Conservation (phyloP, 495 filamentous ascomycete species). For the Penicillium silybi region DNA sequence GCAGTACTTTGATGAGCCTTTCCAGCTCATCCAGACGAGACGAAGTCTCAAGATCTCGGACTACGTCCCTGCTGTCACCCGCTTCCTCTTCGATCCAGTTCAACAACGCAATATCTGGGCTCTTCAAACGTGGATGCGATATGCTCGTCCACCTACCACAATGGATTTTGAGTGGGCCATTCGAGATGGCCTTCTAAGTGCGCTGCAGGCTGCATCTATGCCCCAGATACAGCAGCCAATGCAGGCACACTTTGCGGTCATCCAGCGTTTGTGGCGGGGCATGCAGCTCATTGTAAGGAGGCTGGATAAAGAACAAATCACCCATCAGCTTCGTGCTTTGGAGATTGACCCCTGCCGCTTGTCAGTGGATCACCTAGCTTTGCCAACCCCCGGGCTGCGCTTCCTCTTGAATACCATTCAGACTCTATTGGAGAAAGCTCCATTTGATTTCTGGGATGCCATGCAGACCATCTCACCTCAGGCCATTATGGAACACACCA, state of each 20-base stretch:
- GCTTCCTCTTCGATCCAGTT: slow-evolving; percentile 71
- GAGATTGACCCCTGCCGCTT: slow-evolving; percentile 75
- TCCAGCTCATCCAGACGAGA: slow-evolving; percentile 69
- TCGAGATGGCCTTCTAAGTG: slow-evolving; percentile 55
- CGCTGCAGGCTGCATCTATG: slow-evolving; percentile 35
- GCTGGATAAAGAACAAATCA: slow-evolving; percentile 70
- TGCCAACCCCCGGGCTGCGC: slow-evolving; percentile 55
- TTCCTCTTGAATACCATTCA: slow-evolving; percentile 63
- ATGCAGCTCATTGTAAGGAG: slow-evolving; percentile 64
- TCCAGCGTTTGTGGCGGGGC: slow-evolving; percentile 71
- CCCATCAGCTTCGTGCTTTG: slow-evolving; percentile 71
- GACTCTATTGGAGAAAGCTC: slow-evolving; percentile 64
- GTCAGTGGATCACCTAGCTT: slow-evolving; percentile 67
- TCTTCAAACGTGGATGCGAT: slow-evolving; percentile 58
- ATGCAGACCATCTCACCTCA: slow-evolving; percentile 73
- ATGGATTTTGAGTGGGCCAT: slow-evolving; percentile 83
- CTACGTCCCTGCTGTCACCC: slow-evolving; percentile 72
- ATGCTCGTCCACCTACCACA: slow-evolving; percentile 51
- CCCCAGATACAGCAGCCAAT: slow-evolving; percentile 38
- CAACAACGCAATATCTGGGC: slow-evolving; percentile 63
- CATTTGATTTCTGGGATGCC: slow-evolving; percentile 80
- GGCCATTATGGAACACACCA: slow-evolving; percentile 69
- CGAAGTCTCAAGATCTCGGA: slow-evolving; percentile 64
- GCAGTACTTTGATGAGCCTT: slow-evolving; percentile 69
- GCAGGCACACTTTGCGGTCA: slow-evolving; percentile 25